Base-by-base conservation (phyloP, 202 grass and related monocot species). In the Setaria italica region DNA sequence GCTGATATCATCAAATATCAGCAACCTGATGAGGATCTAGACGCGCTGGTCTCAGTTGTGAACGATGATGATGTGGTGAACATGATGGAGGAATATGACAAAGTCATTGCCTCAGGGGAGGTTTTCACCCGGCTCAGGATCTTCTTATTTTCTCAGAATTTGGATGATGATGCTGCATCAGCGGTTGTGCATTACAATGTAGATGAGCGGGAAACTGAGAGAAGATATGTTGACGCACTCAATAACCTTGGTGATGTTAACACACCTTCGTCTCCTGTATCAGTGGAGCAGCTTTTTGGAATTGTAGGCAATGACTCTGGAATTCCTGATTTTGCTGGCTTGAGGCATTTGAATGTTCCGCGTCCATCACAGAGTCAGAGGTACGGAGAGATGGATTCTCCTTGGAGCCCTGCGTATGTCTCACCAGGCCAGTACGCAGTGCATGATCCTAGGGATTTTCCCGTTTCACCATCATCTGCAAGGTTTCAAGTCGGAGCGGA, bases 31-130 rank as follows among this genome's bases (percentile, higher is more conserved):
- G 97, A 99, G 84, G 97, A 99, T 84, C 87, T 99, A 14, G 97
- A 99, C 46, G 93, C 97, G 2, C 71, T 99, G 47, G 93, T 99
- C 39, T 99, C 93, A 0, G 90, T 96, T 50, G 97, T 99, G 16
- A 99, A 96, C 6, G 97, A 99, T 47, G 97, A 99, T 19, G 97
- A 99, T 74, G 91, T 99, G 82, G 85, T 91, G 46, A 99, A 99
- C 88, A 99, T 99, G 94, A 99, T 99, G 94, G 97, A 99, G 83
- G 97, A 99, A 85, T 99, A 94, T 84, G 97, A 99, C 88, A 99
- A 97, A 85, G 77, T 99, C 76, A 87, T 88, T 77, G 80, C 87
- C 3, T 46, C 80, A 0, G 92, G 94, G 25, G 92, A 99, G 80
- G 89, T 80, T 9, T 94, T 91, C 80, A 96, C 90, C 35, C 72